Base-by-base conservation (phyloP, 106 monocot species). In the Hemerocallis citrina region DNA sequence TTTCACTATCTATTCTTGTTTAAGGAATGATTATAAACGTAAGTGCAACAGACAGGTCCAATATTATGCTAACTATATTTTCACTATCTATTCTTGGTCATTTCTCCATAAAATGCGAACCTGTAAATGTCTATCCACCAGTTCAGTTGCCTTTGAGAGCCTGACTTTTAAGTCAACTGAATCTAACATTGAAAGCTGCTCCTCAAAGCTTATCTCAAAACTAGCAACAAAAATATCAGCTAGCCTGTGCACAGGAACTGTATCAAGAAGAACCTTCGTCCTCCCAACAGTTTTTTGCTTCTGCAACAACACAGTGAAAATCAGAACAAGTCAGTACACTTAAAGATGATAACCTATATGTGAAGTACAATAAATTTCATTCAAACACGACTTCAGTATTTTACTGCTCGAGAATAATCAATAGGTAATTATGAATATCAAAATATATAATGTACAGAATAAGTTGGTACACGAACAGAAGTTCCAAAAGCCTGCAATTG, bases 141-240 rank as follows among this genome's bases (percentile, higher is more conserved):
- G 65, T 65, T 92, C 92, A 65, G 85, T 99, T 17, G 92, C 98
- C 57, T 92, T 99, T 44, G 76, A 68, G 19, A 99, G 88, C 43
- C 98, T 68, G 33, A 88, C 73, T 82, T 92, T 99, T 69, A 92
- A 64, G 52, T 99, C 92, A 57, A 92, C 85, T 19, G 92, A 99
- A 76, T 99, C 98, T 40, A 99, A 67, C 98, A 99, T 92, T 23
- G 92, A 82, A 34, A 99, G 64, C 75, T 99, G 98, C 71, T 99
- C 98, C 66, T 99, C 98, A 69, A 99, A 99, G 55, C 85, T 88
- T 68, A 99, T 85, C 57, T 92, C 98, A 76, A 99, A 99, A 73
- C 92, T 99, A 70, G 98, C 92, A 65, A 99, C 98, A 85, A 99
- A 98, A 57, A 99, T 99, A 64, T 99, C 98, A 9, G 92, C 98